A percentile compares a stretch with the other conserved stretches of the same genome.
phyloP scores from a whole-genome alignment of 2,329 filamentous ascomycete species.

The Pyrenophora graminea region DNA sequence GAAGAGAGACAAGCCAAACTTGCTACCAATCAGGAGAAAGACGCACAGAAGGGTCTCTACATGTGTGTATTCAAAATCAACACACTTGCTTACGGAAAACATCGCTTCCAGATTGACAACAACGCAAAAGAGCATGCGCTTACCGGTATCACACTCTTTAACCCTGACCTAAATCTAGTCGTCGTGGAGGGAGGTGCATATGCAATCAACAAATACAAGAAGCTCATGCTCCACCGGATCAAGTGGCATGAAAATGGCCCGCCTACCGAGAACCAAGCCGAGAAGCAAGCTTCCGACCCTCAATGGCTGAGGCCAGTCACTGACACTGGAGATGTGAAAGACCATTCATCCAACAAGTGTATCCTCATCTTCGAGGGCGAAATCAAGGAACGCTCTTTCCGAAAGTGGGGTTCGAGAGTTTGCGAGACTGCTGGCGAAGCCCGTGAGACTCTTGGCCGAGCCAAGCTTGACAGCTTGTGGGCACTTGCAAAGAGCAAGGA shows the following conservation, averaged over 20 bases:
- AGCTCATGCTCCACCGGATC: slow-evolving; percentile 90
- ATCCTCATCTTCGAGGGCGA: slow-evolving; percentile 89
- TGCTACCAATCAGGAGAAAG: slow-evolving; percentile 78
- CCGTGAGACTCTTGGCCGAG: slow-evolving; percentile 74
- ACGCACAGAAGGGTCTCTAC: slow-evolving; percentile 83
- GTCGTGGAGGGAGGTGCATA: slow-evolving; percentile 89
- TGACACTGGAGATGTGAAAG: slow-evolving; percentile 76
- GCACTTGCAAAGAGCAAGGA: slow-evolving; percentile 72
- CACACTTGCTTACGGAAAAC: slow-evolving; percentile 87
- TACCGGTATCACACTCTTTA: slow-evolving; percentile 88
- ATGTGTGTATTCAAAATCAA: slow-evolving; percentile 88
- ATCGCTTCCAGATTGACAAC: slow-evolving; percentile 88
- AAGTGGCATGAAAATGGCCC: slow-evolving; percentile 91
- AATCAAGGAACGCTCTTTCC: slow-evolving; percentile 76
- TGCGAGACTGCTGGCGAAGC: slow-evolving; percentile 92
- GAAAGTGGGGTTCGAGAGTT: slow-evolving; percentile 83
- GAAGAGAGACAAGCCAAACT: slow-evolving; percentile 87
- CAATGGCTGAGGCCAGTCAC: slow-evolving; percentile 80
- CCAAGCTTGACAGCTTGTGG: slow-evolving; percentile 97
- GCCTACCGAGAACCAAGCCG: slow-evolving; percentile 62
- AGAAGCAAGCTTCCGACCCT: slow-evolving; percentile 65
- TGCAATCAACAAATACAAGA: slow-evolving; percentile 82
- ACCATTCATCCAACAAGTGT: slow-evolving; percentile 81
- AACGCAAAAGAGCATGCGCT: slow-evolving; percentile 89
- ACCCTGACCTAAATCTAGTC: slow-evolving; percentile 85